Evolutionary conservation across 2,329 filamentous ascomycete genomes (phyloP).

Genomic region (Cryphonectria carpinicola): DNA sequence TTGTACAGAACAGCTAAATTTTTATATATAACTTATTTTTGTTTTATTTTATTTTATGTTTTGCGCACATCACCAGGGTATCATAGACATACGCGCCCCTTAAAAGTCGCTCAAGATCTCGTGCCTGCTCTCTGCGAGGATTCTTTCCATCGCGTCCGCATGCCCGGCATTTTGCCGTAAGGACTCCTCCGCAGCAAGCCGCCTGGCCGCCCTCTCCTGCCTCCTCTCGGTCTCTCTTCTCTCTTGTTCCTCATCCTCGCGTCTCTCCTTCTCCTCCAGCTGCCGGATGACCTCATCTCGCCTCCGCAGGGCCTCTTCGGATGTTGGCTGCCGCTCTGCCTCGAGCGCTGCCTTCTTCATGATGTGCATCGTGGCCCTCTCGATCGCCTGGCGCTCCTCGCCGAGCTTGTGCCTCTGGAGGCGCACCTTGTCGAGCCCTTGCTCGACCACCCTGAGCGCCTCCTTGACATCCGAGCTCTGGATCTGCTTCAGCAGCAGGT

Average conservation of each 20-base stretch:
- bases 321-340: slow-evolving; percentile 27
- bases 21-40: not conserved
- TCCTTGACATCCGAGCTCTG: slow-evolving; percentile 20
- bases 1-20: not conserved
- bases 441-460: slow-evolving; percentile 32
- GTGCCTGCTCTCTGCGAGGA: slow-evolving; percentile 20
- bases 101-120: slow-evolving; percentile 16
- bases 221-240: slow-evolving; percentile 3
- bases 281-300: slow-evolving; percentile 21
- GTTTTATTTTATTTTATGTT: not conserved
- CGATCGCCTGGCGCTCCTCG: slow-evolving; percentile 31
- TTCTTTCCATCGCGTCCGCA: slow-evolving; percentile 25
- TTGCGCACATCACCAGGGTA: not conserved
- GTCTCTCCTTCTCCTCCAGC: slow-evolving; percentile 15
- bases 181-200: slow-evolving; percentile 16
- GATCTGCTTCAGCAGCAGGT: slow-evolving; percentile 26
- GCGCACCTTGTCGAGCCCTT: slow-evolving; percentile 31
- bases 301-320: slow-evolving; percentile 1
- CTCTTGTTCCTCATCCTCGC: slow-evolving; percentile 12
- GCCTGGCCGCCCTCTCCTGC: slow-evolving; percentile 21
- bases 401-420: slow-evolving; percentile 30
- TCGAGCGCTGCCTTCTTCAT: slow-evolving; percentile 39
- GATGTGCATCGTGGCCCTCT: slow-evolving; percentile 34
- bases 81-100: slow-evolving; percentile 5
- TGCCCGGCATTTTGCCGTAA: slow-evolving; percentile 11